Evolutionary conservation across 345 rosid species (phyloP).

Genomic region (Tarenaya hassleriana): DNA sequence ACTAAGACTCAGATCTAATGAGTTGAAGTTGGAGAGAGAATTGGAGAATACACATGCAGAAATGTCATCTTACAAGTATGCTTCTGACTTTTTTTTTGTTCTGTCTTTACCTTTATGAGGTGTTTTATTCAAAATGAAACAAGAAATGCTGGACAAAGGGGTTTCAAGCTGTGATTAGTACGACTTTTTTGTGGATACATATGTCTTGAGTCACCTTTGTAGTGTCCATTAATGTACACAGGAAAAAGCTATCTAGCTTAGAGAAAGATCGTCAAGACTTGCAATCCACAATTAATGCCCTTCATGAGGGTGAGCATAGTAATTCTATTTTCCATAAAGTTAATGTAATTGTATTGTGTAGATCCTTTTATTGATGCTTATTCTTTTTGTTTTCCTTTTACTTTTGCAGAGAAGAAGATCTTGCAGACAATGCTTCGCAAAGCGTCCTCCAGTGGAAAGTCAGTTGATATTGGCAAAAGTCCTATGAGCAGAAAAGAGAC

Average conservation of each 20-base stretch:
- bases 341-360: conserved; percentile 12
- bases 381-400: conserved; percentile 8
- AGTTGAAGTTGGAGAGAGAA: conserved; percentile 91
- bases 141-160: background rate
- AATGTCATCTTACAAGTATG: conserved; percentile 67
- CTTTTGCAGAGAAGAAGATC: conserved; percentile 75
- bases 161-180: conserved; percentile 5
- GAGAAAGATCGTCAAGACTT: conserved; percentile 92
- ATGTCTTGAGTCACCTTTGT: conserved; percentile 5
- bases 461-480: conserved; percentile 36
- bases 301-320: conserved; percentile 68
- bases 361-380: conserved; percentile 11
- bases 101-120: conserved; percentile 12
- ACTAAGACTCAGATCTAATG: conserved; percentile 85
- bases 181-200: conserved; percentile 6
- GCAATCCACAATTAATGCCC: conserved; percentile 74
- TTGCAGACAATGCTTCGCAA: conserved; percentile 80
- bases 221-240: conserved; percentile 25
- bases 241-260: conserved; percentile 77
- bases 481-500: conserved; percentile 42
- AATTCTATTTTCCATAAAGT: conserved; percentile 3
- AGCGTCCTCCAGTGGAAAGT: conserved; percentile 53
- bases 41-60: conserved; percentile 74
- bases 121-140: conserved; percentile 14
- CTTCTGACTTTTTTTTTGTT: conserved; percentile 8